phyloP scores from a whole-genome alignment of 75 land plant genomes.

The Chamaecyparis obtusa region DNA sequence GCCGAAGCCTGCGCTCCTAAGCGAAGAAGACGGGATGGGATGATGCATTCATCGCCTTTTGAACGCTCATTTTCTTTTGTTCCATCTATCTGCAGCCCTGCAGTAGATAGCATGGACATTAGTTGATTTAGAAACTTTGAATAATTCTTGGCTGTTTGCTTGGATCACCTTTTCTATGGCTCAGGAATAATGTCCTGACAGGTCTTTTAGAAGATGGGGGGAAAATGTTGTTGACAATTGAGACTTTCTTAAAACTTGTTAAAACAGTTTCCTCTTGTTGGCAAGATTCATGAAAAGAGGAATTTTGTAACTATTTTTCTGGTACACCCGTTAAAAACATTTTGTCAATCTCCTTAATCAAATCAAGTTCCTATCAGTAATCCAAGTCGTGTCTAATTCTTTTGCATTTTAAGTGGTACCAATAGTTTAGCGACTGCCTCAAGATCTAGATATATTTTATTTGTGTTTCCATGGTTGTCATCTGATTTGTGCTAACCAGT shows the following conservation, averaged over 20 bases:
- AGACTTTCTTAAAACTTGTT: not conserved
- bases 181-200: not conserved
- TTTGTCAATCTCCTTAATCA: not conserved
- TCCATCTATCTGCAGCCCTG: conserved; percentile 58
- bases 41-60: conserved; percentile 60
- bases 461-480: not conserved
- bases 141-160: not conserved
- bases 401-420: not conserved
- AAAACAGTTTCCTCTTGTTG: not conserved
- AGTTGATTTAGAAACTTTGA: not conserved
- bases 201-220: not conserved
- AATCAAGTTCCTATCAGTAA: not conserved
- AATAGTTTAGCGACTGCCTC: not conserved
- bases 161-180: not conserved
- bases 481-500: not conserved
- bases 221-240: not conserved
- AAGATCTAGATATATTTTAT: not conserved
- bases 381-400: not conserved
- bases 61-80: conserved; percentile 56
- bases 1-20: conserved; percentile 45
- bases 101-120: conserved; percentile 75
- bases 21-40: conserved; percentile 49
- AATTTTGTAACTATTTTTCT: not conserved
- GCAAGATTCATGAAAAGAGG: not conserved
- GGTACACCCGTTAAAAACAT: not conserved